Percentiles rank a stretch among this genome's conserved stretches.
Conservation (phyloP, 202 grass and related monocot species). For the Dendrocalamus latiflorus region DNA sequence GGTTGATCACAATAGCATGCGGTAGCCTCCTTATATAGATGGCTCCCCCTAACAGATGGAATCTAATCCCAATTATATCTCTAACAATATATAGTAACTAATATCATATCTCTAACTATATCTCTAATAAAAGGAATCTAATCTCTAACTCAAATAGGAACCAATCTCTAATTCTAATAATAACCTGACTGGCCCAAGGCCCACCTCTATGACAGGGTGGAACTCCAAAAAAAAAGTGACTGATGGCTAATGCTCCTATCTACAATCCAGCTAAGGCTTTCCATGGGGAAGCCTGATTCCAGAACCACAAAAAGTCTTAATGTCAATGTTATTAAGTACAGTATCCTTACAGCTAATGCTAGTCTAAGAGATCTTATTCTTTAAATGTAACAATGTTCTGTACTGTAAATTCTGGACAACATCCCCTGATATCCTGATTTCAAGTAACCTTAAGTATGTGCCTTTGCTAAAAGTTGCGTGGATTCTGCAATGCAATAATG, state of each 20-base stretch:
- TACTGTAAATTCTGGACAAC: neutral
- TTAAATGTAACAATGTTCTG: neutral
- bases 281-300: neutral
- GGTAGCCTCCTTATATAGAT: no score
- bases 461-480: neutral
- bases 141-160: no score
- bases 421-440: neutral
- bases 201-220: no score
- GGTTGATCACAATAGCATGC: no score
- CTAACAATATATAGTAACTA: no score
- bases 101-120: no score
- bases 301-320: neutral
- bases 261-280: neutral
- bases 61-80: no score
- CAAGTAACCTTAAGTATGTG: neutral
- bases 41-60: no score
- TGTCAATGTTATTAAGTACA: neutral
- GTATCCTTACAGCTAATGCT: neutral
- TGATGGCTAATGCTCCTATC: neutral
- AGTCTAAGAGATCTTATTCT: neutral
- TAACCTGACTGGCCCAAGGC: no score
- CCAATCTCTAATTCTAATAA: no score
- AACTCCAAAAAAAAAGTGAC: neutral
- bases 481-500: neutral
- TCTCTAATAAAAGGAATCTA: no score